Evolutionary conservation across 1,139 yeast genomes (phyloP).

Genomic region (Magnusiomyces suaveolens): DNA sequence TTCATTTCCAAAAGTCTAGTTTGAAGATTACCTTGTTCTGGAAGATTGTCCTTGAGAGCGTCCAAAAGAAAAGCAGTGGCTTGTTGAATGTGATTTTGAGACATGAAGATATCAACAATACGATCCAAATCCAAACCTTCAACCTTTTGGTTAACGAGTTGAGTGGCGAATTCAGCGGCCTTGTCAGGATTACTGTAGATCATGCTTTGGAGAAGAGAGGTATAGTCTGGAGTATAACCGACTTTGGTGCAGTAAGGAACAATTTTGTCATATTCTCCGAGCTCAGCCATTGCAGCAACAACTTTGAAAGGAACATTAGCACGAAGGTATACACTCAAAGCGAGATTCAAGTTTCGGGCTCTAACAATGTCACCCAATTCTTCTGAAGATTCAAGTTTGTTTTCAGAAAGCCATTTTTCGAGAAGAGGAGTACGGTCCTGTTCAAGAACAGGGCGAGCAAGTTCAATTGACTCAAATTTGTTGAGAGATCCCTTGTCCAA

Average conservation of each 20-base stretch:
- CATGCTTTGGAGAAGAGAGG: conserved; percentile 81
- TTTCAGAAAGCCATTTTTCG: conserved; percentile 95
- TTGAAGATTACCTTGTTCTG: conserved; percentile 93
- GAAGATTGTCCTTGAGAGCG: conserved; percentile 87
- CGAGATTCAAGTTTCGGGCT: conserved; percentile 74
- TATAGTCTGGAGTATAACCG: conserved; percentile 80
- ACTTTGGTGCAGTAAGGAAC: conserved; percentile 89
- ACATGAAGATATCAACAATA: conserved; percentile 86
- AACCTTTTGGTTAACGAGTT: conserved; percentile 55
- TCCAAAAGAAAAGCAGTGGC: conserved; percentile 97
- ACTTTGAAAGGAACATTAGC: conserved; percentile 83
- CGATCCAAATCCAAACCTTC: conserved; percentile 71
- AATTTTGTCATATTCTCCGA: conserved; percentile 94
- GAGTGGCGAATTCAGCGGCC: conserved; percentile 94
- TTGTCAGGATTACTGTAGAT: conserved; percentile 93
- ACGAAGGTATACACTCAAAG: conserved; percentile 83
- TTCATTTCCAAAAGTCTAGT: conserved; percentile 90
- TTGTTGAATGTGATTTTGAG: conserved; percentile 91
- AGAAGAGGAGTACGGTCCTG: conserved; percentile 90
- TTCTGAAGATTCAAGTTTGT: conserved; percentile 86
- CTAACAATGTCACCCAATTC: conserved; percentile 95
- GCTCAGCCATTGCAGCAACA: conserved; percentile 83
- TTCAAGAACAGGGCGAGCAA: conserved; percentile 90
- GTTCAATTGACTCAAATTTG: conserved; percentile 87
- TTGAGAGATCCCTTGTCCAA: conserved; percentile 90